phyloP scores from a whole-genome alignment of 495 filamentous ascomycete species.

The Penicillium cataractarum region DNA sequence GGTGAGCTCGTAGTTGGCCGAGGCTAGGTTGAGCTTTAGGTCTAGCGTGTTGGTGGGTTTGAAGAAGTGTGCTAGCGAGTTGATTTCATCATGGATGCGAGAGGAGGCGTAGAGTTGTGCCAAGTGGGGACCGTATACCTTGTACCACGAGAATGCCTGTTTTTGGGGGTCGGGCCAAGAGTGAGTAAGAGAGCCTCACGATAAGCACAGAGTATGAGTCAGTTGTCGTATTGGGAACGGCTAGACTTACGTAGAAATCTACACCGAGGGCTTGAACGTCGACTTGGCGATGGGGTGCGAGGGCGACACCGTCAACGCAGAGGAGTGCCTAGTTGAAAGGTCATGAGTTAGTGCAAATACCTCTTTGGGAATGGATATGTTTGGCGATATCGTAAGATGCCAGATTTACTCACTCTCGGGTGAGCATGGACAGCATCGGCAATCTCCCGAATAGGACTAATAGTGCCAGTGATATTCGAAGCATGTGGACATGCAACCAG shows the following conservation, averaged over 20 bases:
- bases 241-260: conserved; percentile 63
- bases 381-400: background rate
- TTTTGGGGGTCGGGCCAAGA: background rate
- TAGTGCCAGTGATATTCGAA: conserved; percentile 70
- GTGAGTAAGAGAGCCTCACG: conserved; percentile 7
- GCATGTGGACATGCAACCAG: conserved; percentile 72
- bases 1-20: conserved; percentile 67
- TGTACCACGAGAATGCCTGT: conserved; percentile 69
- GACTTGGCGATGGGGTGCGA: conserved; percentile 68
- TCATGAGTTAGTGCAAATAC: background rate
- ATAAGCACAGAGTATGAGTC: conserved; percentile 7
- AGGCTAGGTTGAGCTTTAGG: conserved; percentile 67
- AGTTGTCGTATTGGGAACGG: background rate
- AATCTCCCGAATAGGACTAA: conserved; percentile 59
- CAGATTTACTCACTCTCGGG: conserved; percentile 32
- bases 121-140: conserved; percentile 75
- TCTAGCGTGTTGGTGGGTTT: conserved; percentile 59
- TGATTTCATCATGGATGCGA: conserved; percentile 50
- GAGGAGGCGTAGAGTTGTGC: conserved; percentile 63
- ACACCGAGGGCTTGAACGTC: conserved; percentile 68
- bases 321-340: conserved; percentile 37
- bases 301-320: conserved; percentile 66
- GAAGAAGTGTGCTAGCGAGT: conserved; percentile 68
- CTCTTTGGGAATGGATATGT: background rate
- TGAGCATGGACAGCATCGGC: conserved; percentile 52